These are phyloP conservation scores for Elsinoe necatrix DNA, from an alignment of 2,329 filamentous ascomycete genomes.

Conservation along the genomic window DNA sequence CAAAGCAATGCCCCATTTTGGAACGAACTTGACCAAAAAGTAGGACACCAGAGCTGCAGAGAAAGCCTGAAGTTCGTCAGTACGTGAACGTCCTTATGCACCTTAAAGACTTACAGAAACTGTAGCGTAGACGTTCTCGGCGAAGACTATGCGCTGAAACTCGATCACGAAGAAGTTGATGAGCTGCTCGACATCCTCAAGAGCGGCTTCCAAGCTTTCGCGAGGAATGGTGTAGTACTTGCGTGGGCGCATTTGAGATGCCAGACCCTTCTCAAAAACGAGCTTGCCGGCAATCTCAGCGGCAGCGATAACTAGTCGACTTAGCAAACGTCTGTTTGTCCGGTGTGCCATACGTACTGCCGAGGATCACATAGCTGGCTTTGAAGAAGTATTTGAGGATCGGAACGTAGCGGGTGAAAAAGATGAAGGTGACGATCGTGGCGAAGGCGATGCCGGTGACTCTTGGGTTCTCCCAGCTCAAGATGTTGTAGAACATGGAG, in stretches of 20 bases:
- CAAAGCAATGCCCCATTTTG: constrained; percentile 55
- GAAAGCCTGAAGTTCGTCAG: constrained; percentile 44
- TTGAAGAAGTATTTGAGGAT: constrained; percentile 55
- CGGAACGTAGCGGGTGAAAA: constrained; percentile 55
- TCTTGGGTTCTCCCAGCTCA: constrained; percentile 60
- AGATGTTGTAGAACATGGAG: constrained; percentile 56
- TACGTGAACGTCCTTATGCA: constrained; percentile 3
- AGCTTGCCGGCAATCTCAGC: constrained; percentile 50
- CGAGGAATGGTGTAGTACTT: constrained; percentile 59
- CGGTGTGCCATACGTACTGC: constrained; percentile 36
- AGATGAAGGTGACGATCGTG: constrained; percentile 49
- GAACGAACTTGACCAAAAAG: constrained; percentile 57
- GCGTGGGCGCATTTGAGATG: constrained; percentile 53
- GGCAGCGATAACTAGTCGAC: constrained; percentile 43
- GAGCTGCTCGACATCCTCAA: constrained; percentile 56
- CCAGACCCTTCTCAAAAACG: constrained; percentile 49
- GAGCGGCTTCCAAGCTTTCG: constrained; percentile 52
- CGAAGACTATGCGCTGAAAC: constrained; percentile 57
- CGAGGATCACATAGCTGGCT: constrained; percentile 49
- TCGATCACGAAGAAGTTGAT: constrained; percentile 62
- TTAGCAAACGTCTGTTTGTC: constrained; percentile 1
- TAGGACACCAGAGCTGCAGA: constrained; percentile 50
- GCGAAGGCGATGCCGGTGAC: constrained; percentile 54
- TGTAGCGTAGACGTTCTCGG: constrained; percentile 55
- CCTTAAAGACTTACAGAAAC: constrained; percentile 42